These are phyloP conservation scores for Boeremia exigua DNA, from an alignment of 2,329 filamentous ascomycete species.

Conservation along the genomic window DNA sequence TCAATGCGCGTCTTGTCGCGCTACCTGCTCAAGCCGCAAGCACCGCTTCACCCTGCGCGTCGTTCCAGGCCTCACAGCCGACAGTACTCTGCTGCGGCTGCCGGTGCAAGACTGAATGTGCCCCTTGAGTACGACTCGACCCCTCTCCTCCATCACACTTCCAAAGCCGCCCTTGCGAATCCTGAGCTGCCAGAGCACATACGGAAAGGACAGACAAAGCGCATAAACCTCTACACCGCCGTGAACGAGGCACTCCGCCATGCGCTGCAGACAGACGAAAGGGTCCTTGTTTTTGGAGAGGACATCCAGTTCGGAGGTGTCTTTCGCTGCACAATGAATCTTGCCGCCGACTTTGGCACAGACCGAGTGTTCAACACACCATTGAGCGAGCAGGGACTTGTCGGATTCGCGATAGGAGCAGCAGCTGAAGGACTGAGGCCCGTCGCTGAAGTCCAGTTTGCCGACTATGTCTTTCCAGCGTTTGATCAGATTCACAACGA, in stretches of 20 bases:
- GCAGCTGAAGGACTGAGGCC: slow-evolving; percentile 92
- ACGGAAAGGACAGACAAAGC: slow-evolving; percentile 74
- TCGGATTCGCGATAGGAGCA: slow-evolving; percentile 89
- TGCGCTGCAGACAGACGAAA: slow-evolving; percentile 81
- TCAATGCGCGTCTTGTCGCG: slow-evolving; percentile 41
- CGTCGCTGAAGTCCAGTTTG: slow-evolving; percentile 94
- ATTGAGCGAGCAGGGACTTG: slow-evolving; percentile 89
- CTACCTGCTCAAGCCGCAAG: slow-evolving; percentile 37
- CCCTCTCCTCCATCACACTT: slow-evolving; percentile 78
- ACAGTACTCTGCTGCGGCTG: slow-evolving; percentile 57
- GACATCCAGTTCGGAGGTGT: slow-evolving; percentile 97
- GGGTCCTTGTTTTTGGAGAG: slow-evolving; percentile 91
- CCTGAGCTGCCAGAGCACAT: slow-evolving; percentile 72
- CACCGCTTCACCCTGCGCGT: slow-evolving; percentile 32
- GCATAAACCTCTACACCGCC: slow-evolving; percentile 92
- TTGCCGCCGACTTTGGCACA: slow-evolving; percentile 84
- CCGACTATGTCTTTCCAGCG: slow-evolving; percentile 90
- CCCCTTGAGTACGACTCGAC: slow-evolving; percentile 87
- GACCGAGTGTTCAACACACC: slow-evolving; percentile 97
- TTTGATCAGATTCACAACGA: slow-evolving; percentile 96
- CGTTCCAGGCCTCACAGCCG: slow-evolving; percentile 28
- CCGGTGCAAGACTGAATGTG: slow-evolving; percentile 73
- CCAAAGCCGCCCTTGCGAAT: slow-evolving; percentile 73
- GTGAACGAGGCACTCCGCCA: slow-evolving; percentile 89
- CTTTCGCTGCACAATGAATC: slow-evolving; percentile 90